Evolutionary conservation across 2,329 filamentous ascomycete species (phyloP).

Genomic region (Hypoxylon sp.): DNA sequence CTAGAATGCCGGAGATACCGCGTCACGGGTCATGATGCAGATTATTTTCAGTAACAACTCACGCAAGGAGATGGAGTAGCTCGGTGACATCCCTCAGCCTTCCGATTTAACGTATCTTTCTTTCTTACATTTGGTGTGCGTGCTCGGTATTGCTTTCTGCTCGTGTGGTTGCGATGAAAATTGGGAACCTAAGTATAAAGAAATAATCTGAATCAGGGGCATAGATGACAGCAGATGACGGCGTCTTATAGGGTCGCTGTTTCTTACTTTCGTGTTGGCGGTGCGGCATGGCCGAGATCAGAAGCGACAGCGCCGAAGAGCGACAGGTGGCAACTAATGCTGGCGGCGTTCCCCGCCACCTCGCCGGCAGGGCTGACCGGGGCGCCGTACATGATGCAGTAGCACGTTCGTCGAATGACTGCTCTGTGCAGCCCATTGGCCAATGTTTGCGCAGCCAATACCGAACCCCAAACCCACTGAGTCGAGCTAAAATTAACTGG

Average conservation of each 20-base stretch:
- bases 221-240: constrained; percentile 10
- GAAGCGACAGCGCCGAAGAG: constrained; percentile 9
- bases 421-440: constrained; percentile 15
- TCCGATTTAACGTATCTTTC: neutral
- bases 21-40: constrained; percentile 4
- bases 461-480: neutral
- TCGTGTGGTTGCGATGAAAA: constrained; percentile 4
- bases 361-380: constrained; percentile 20
- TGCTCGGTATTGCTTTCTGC: constrained; percentile 13
- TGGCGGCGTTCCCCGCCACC: constrained; percentile 26
- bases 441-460: constrained; percentile 11
- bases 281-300: constrained; percentile 34
- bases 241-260: constrained; percentile 21
- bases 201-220: constrained; percentile 27
- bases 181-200: constrained; percentile 7
- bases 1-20: constrained; percentile 6
- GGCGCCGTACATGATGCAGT: constrained; percentile 16
- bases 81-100: constrained; percentile 8
- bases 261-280: constrained; percentile 20
- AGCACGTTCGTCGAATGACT: constrained; percentile 11
- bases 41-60: constrained; percentile 16
- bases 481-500: constrained; percentile 8
- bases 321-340: constrained; percentile 21
- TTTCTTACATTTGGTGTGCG: constrained; percentile 2
- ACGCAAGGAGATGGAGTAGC: constrained; percentile 4